phyloP scores from a whole-genome alignment of 2,329 filamentous ascomycete species.

The Cladophialophora immunda region DNA sequence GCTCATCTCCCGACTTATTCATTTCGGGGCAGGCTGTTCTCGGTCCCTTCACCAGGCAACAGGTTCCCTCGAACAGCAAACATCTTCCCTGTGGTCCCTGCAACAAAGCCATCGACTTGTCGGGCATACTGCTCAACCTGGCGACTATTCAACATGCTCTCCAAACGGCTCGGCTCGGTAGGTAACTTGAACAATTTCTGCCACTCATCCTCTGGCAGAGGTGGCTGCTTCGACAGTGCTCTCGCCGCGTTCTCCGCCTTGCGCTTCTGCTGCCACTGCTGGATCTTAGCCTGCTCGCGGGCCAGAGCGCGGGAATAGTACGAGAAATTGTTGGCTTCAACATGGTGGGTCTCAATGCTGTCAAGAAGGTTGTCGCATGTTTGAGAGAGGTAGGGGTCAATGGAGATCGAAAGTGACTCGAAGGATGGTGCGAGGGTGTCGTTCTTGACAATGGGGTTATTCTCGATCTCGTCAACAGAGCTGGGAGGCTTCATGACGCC shows the following conservation, averaged over 20 bases:
- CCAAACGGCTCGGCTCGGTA: slow-evolving; percentile 88
- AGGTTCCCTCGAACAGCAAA: slow-evolving; percentile 85
- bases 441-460: slow-evolving; percentile 65
- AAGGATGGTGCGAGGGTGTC: slow-evolving; percentile 84
- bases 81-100: slow-evolving; percentile 94
- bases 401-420: slow-evolving; percentile 87
- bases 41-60: slow-evolving; percentile 59
- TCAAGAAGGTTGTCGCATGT: slow-evolving; percentile 96
- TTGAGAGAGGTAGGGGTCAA: slow-evolving; percentile 98
- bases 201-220: slow-evolving; percentile 96
- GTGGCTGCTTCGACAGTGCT: slow-evolving; percentile 83
- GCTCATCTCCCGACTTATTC: neutral
- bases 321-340: slow-evolving; percentile 98
- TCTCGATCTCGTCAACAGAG: slow-evolving; percentile 79
- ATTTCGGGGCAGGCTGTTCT: slow-evolving; percentile 13
- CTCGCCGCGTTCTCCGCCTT: slow-evolving; percentile 93
- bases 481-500: slow-evolving; percentile 68
- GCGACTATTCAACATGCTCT: slow-evolving; percentile 92
- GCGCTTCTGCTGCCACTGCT: slow-evolving; percentile 94
- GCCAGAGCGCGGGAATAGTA: slow-evolving; percentile 93
- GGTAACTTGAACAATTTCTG: slow-evolving; percentile 98
- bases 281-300: slow-evolving; percentile 95
- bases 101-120: slow-evolving; percentile 96
- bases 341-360: slow-evolving; percentile 97
- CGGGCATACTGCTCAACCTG: slow-evolving; percentile 98